Evolutionary conservation across 2,329 filamentous ascomycete species (phyloP), one percentile per base, ranked within the genome.

Genomic region (Paramyrothecium sp.): DNA sequence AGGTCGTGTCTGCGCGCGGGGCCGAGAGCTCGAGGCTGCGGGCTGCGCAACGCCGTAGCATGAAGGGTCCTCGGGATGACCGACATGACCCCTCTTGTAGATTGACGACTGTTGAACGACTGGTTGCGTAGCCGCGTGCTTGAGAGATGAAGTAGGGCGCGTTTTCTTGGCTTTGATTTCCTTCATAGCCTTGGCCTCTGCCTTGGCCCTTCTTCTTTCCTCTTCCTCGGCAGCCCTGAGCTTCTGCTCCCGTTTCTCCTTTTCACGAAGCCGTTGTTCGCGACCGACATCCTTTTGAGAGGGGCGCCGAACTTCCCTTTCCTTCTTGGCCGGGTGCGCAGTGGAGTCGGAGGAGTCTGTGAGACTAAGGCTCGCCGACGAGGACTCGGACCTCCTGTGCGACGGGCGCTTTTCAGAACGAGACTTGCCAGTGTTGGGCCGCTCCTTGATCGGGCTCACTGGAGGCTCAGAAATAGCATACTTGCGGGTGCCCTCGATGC

Each of bases 361-460:
- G 44, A 74, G 61, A 34, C 60, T 69, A 54, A 71, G 65, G 50
- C 62, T 60, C 13, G 67, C 54, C 65, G 75, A 73, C 44, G 75
- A 72, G 16, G 77, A 73, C 47, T 73, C 72, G 50, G 71, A 68
- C 58, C 72, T 75, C 54, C 70, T 56, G 70, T 61, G 69, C 21
- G 66, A 56, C 17, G 66, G 61, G 41, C 67, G 66, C 59, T 66
- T 69, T 47, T 79, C 75, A 55, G 66, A 77, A 59, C 80, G 77
- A 48, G 78, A 73, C 66, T 77, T 81, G 60, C 81, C 70, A 20
- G 78, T 83, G 67, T 84, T 85, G 65, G 82, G 77, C 33, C 75
- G 75, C 64, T 83, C 76, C 60, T 80, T 82, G 53, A 64, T 68
- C 11, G 79, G 77, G 61, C 76, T 78, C 38, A 58, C 56, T 30